Evolutionary conservation across 257 asterid species (phyloP).

Genomic region (Nicotiana benthamiana): DNA sequence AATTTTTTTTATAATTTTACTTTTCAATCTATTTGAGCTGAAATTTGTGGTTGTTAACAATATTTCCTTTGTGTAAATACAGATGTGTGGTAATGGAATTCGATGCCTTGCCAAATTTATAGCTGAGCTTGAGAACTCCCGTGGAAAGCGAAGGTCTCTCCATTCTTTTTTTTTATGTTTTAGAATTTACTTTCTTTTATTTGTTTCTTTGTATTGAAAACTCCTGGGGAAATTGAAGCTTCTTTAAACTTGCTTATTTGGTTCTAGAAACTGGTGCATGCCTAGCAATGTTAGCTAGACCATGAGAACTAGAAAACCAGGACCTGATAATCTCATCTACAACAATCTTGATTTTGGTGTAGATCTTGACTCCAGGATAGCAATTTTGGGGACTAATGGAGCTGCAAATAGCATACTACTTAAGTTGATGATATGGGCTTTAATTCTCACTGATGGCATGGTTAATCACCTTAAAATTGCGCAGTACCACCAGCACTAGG

Average conservation of each 20-base stretch:
- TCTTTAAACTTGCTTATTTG: neutral
- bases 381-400: too few species aligned
- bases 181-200: neutral
- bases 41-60: neutral
- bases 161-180: neutral
- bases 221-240: neutral
- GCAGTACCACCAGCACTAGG: too few species aligned
- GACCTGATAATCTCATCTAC: too few species aligned
- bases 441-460: too few species aligned
- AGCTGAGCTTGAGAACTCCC: constrained; percentile 63
- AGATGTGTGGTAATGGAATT: constrained; percentile 99
- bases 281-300: too few species aligned
- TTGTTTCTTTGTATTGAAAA: neutral
- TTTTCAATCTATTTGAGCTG: neutral
- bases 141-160: constrained; percentile 62
- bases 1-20: too few species aligned
- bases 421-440: too few species aligned
- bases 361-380: too few species aligned
- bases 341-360: too few species aligned
- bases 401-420: too few species aligned
- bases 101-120: constrained; percentile 87
- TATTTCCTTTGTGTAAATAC: neutral
- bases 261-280: neutral
- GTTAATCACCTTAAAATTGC: too few species aligned
- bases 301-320: too few species aligned